A percentile compares a stretch with the other conserved stretches of the same genome.
Evolutionary conservation across 441 rosid genomes (phyloP).

Genomic region (Croton laevigatus): DNA sequence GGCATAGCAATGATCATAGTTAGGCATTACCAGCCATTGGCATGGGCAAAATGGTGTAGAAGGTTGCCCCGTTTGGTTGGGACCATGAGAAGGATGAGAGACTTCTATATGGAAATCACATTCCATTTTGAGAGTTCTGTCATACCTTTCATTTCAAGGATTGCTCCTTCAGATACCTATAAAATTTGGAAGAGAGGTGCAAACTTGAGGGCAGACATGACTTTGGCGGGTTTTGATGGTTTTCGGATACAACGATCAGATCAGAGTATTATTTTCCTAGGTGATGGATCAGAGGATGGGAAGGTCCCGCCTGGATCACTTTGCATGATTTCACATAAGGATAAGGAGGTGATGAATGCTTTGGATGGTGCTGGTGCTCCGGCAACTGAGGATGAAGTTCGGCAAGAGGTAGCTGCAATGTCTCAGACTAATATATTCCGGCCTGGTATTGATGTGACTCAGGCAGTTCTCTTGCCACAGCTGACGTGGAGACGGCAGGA

Average conservation of each 20-base stretch:
- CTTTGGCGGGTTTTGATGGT: constrained; percentile 95
- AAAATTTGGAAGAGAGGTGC: constrained; percentile 93
- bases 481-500: constrained; percentile 94
- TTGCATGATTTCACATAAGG: constrained; percentile 89
- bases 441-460: constrained; percentile 95
- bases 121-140: constrained; percentile 97
- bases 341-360: constrained; percentile 88
- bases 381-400: constrained; percentile 80
- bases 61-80: constrained; percentile 84
- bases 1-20: constrained; percentile 75
- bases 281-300: constrained; percentile 91
- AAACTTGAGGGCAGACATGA: constrained; percentile 94
- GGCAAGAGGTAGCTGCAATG: constrained; percentile 86
- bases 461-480: constrained; percentile 84
- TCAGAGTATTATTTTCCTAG: constrained; percentile 90
- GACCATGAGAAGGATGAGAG: constrained; percentile 85
- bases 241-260: constrained; percentile 86
- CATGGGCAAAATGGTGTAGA: constrained; percentile 99
- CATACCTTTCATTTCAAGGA: constrained; percentile 86
- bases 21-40: constrained; percentile 83
- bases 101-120: constrained; percentile 92
- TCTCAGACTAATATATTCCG: constrained; percentile 88
- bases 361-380: constrained; percentile 83
- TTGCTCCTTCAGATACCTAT: constrained; percentile 96
- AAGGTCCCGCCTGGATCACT: constrained; percentile 72